Base-by-base conservation (phyloP, 352 stramenopile genomes). In the Saprolegnia diclina region DNA sequence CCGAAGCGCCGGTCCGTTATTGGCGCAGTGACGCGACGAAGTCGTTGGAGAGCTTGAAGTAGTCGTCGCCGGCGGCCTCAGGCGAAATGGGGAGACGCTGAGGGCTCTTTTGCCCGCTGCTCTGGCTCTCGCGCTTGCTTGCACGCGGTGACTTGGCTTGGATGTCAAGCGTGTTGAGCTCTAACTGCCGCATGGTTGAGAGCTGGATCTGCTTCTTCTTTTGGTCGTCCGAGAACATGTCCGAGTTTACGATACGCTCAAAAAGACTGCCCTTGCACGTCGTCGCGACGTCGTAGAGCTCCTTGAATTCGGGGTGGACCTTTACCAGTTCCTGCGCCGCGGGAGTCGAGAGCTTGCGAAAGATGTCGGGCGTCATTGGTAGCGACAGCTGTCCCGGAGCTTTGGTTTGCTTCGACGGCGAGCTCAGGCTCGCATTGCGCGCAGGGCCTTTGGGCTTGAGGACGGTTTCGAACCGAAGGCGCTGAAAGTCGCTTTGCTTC, bases 201-300 rank as follows among this genome's bases (percentile, higher is more conserved):
- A 69, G 29, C 45, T 69, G 63, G 14, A 69, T 10, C 38, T 69
- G 63, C 38, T 69, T 69, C 18, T 52, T 52, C 63, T 69, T 69
- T 61, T 69, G 63, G 32, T 69, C 63, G n/a, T 69, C 63, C 2
- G 63, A 62, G 35, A 69, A 69, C 37, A 61, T 38, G n/a, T 69
- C 63, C 45, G 63, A 69, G 37, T 42, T 69, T 29, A 63, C 19
- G 0, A 69, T 24, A 13, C 63, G 63, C n/a, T 69, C 63, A 46
- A 69, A 69, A 14, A 69, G 26, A 50, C 45, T 61, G 21, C 63
- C 63, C 29, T 69, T 69, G 14, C 42, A 56, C 32, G 45, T 69
- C 29, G 37, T 52, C 7, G 63, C 63, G 18, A 69, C 21, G 53
- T 69, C 63, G 38, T 69, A 69, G 18, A 69, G 53, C 53, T 69